phyloP scores from a whole-genome alignment of 768 basidiomycete species.

The Trametes cingulata region DNA sequence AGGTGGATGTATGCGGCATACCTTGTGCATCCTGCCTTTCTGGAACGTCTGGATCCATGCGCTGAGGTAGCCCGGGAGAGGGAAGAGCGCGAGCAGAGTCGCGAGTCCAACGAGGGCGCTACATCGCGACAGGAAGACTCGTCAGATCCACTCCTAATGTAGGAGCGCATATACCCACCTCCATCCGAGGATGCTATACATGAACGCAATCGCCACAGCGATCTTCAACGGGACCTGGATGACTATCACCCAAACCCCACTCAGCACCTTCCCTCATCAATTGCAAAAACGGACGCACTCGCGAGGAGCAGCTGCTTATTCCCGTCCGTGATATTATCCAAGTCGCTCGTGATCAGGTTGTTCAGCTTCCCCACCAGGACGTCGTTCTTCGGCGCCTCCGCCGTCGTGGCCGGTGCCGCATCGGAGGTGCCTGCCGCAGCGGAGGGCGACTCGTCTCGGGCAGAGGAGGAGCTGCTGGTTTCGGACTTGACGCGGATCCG shows the following conservation, averaged over 20 bases:
- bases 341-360: constrained; percentile 70
- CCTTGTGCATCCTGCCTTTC: constrained; percentile 42
- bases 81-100: constrained; percentile 41
- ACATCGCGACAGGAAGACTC: neutral
- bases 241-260: neutral
- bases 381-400: constrained; percentile 39
- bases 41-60: constrained; percentile 39
- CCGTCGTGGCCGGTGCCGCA: neutral
- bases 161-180: constrained; percentile 30
- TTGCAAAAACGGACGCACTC: constrained; percentile 32
- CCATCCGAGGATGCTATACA: constrained; percentile 50
- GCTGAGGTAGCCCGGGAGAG: constrained; percentile 44
- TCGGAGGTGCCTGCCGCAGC: neutral
- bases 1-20: constrained; percentile 8
- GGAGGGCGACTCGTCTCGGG: neutral
- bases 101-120: constrained; percentile 45
- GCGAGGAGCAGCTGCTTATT: constrained; percentile 24
- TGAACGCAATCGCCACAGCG: constrained; percentile 33
- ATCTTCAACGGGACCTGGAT: neutral
- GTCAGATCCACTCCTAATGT: neutral
- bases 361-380: constrained; percentile 70
- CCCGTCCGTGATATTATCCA: constrained; percentile 32
- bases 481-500: constrained; percentile 45
- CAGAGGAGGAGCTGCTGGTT: neutral
- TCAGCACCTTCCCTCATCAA: no score